These are phyloP conservation scores for Mucor racemosus DNA, from an alignment of 371 early-diverging fungal species.

Conservation along the genomic window DNA sequence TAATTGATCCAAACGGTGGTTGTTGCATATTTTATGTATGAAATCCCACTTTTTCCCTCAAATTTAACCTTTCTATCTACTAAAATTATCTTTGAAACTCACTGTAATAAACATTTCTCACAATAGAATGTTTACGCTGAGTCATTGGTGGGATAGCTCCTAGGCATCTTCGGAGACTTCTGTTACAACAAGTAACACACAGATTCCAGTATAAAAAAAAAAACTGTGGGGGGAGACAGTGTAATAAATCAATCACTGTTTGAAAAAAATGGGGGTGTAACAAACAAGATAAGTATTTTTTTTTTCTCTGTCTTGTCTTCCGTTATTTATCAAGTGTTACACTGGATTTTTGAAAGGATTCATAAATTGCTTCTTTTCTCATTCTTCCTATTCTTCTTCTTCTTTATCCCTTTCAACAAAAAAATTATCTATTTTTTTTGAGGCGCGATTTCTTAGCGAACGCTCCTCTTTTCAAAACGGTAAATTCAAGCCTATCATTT, in stretches of 20 bases:
- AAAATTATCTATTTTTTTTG: constrained; percentile 17
- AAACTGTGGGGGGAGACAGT: background rate
- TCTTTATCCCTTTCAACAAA: constrained; percentile 14
- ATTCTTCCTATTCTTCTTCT: constrained; percentile 3
- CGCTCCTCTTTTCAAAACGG: constrained; percentile 44
- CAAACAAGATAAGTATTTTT: background rate
- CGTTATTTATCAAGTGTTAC: constrained; percentile 18
- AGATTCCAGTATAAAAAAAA: background rate
- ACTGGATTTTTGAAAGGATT: constrained; percentile 18
- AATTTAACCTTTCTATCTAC: no score
- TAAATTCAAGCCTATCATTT: constrained; percentile 10
- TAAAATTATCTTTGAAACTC: constrained; percentile 2
- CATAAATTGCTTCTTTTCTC: constrained; percentile 8
- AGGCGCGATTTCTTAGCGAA: constrained; percentile 28
- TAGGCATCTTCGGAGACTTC: background rate
- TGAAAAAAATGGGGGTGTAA: constrained; percentile 5
- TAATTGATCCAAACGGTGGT: no score
- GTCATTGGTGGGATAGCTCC: constrained; percentile 15
- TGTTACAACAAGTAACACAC: background rate
- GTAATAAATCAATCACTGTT: background rate
- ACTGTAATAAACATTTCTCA: background rate
- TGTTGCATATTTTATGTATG: no score
- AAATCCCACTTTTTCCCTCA: no score
- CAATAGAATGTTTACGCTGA: constrained; percentile 5
- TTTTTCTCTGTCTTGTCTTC: constrained; percentile 12